Conservation (phyloP, 2,329 filamentous ascomycete species). For the Fusarium robinianum region DNA sequence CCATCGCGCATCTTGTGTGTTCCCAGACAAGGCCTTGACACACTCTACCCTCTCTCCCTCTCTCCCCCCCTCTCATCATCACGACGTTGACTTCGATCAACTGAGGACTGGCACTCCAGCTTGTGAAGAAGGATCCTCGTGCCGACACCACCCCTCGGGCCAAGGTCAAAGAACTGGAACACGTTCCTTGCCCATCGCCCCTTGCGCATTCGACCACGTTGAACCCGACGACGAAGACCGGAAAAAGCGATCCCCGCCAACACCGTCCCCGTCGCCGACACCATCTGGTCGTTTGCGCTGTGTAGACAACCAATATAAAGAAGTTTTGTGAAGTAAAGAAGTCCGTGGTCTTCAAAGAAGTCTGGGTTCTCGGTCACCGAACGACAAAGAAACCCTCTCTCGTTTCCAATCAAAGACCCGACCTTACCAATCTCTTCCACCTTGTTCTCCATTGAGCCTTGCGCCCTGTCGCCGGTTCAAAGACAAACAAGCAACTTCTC, state of each 20-base stretch:
- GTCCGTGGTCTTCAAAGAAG: constrained; percentile 24
- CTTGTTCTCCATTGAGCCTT: constrained; percentile 29
- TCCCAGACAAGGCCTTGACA: constrained; percentile 13
- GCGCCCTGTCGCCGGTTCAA: constrained; percentile 29
- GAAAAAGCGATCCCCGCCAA: constrained; percentile 41
- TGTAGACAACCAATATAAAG: constrained; percentile 46
- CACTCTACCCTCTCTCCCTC: constrained; percentile 14
- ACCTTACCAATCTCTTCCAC: too few relatives aligned
- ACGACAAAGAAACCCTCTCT: constrained; percentile 7
- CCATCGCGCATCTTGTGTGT: constrained; percentile 15
- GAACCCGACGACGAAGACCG: constrained; percentile 42
- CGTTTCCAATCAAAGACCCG: constrained; percentile 6
- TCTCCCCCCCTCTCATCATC: constrained; percentile 20
- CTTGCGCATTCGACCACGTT: constrained; percentile 43
- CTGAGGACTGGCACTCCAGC: constrained; percentile 32
- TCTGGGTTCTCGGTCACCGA: constrained; percentile 19
- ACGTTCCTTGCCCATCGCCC: constrained; percentile 46
- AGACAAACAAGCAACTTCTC: constrained; percentile 17
- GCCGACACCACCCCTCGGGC: constrained; percentile 36
- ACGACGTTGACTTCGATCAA: constrained; percentile 17
- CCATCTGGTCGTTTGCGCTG: constrained; percentile 42
- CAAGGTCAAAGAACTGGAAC: constrained; percentile 48
- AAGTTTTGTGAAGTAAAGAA: constrained; percentile 42
- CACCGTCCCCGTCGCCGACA: constrained; percentile 40
- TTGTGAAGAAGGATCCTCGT: constrained; percentile 30